A percentile compares a stretch with the other conserved stretches of the same genome.
Evolutionary conservation across 257 asterid genomes (phyloP).

Genomic region (Nicotiana otophora): DNA sequence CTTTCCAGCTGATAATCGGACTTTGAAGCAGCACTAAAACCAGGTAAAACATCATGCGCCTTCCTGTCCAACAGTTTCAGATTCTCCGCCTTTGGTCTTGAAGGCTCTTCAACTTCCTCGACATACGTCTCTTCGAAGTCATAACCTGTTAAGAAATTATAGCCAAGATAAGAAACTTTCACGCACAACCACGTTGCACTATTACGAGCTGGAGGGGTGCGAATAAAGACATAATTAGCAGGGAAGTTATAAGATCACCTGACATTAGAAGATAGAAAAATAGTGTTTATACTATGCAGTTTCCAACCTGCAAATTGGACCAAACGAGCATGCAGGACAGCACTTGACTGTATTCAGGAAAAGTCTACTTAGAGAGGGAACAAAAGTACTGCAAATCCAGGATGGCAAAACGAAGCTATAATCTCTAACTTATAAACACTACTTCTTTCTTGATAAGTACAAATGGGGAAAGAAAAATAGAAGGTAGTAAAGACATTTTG

Average conservation of each 20-base stretch:
- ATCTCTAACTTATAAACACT: neutral
- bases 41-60: constrained; percentile 56
- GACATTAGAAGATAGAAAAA: neutral
- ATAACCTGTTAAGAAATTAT: constrained; percentile 48
- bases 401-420: neutral
- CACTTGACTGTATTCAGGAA: neutral
- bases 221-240: neutral
- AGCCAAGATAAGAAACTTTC: constrained; percentile 10
- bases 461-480: neutral
- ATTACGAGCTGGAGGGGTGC: neutral
- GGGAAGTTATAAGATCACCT: neutral
- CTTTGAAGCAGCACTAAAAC: constrained; percentile 70
- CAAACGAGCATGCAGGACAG: neutral
- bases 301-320: neutral
- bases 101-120: constrained; percentile 85
- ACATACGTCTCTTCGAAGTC: constrained; percentile 66
- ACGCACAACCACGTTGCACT: neutral
- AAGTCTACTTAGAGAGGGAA: neutral
- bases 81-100: constrained; percentile 41
- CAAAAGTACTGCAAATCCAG: neutral
- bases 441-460: neutral
- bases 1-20: constrained; percentile 59
- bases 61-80: constrained; percentile 53
- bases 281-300: neutral
- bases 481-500: neutral